Conservation (phyloP, 768 basidiomycete species). For the Coprinopsis sp. region DNA sequence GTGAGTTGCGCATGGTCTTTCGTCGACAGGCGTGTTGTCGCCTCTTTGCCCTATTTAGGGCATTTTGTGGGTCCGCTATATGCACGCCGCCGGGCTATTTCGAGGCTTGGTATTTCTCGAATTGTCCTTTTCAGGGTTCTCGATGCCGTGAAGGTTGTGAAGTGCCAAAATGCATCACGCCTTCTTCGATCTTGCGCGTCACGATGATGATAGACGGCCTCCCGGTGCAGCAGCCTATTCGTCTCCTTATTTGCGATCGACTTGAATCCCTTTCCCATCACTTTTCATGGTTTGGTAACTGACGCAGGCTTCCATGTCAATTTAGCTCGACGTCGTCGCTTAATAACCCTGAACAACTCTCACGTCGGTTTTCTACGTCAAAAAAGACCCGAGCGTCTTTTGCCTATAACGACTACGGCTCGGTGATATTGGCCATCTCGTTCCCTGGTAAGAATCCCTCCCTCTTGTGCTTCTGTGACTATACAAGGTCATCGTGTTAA, state of each 20-base stretch:
- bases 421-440: constrained; percentile 3
- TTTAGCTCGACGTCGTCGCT: constrained; percentile 13
- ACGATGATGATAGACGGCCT: background rate
- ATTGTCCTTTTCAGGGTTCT: no score
- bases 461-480: background rate
- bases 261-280: background rate
- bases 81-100: no score
- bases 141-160: no score
- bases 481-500: background rate
- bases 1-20: no score
- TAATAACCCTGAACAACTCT: constrained; percentile 7
- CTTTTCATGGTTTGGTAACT: constrained; percentile 8
- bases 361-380: constrained; percentile 5
- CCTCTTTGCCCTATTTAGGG: no score
- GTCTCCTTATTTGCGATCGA: constrained; percentile 1
- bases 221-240: background rate
- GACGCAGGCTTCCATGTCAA: constrained; percentile 13
- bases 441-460: background rate
- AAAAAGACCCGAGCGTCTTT: background rate
- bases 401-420: background rate
- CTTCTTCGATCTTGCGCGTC: no score
- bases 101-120: no score
- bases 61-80: no score
- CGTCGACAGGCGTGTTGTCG: no score
- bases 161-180: no score